Percentiles rank a stretch among this genome's conserved stretches.
Conservation (phyloP, 2,329 filamentous ascomycete genomes). For the Pyrenophora teres region DNA sequence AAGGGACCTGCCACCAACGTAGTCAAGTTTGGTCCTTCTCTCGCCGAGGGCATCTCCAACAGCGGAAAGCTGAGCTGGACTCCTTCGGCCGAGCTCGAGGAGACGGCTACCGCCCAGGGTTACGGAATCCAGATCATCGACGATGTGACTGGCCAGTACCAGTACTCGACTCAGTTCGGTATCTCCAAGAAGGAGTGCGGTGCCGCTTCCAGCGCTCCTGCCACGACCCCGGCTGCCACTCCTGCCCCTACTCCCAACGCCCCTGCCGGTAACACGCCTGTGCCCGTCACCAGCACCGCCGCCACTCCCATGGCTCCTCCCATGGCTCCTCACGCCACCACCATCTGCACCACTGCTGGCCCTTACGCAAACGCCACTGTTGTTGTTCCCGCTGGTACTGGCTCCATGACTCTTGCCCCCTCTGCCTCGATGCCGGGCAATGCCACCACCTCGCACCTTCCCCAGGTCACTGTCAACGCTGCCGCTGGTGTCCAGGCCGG, state of each 20-base stretch:
- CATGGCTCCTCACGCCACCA: conserved; percentile 21
- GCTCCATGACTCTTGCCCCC: conserved; percentile 39
- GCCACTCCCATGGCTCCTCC: not conserved
- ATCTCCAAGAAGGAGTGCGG: conserved; percentile 53
- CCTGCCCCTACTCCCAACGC: conserved; percentile 1
- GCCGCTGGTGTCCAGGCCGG: conserved; percentile 40
- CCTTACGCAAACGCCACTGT: conserved; percentile 29
- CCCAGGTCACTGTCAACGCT: conserved; percentile 39
- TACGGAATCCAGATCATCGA: conserved; percentile 68
- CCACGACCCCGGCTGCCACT: conserved; percentile 1
- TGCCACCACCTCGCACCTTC: conserved; percentile 29
- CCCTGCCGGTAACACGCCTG: conserved; percentile 14
- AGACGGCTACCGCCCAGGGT: conserved; percentile 51
- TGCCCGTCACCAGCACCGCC: conserved; percentile 4
- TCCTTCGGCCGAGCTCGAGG: conserved; percentile 54
- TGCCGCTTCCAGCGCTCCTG: not conserved
- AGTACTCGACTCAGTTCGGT: conserved; percentile 65
- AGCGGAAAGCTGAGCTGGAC: conserved; percentile 61
- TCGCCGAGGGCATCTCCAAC: conserved; percentile 59
- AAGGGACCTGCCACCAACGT: conserved; percentile 63
- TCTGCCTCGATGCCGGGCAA: conserved; percentile 39
- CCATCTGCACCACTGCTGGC: conserved; percentile 24
- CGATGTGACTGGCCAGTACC: conserved; percentile 63
- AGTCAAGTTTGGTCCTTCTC: conserved; percentile 56
- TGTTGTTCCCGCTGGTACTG: conserved; percentile 38